Conservation (phyloP, 2,329 filamentous ascomycete species). For the Claviceps pazoutovae region DNA sequence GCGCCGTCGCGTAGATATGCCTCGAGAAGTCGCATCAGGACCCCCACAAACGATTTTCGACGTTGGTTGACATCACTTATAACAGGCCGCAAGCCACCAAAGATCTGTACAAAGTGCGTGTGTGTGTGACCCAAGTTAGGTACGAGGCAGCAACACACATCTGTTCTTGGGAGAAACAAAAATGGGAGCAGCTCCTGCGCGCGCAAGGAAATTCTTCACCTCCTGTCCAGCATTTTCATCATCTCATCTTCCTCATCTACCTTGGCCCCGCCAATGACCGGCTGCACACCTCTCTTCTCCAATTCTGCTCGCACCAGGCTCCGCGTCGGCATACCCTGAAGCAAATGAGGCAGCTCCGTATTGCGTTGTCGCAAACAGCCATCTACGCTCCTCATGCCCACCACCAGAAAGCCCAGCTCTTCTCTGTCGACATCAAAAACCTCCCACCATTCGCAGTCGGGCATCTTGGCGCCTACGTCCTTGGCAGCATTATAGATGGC, state of each 20-base stretch:
- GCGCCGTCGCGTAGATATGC: no score
- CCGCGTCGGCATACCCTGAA: constrained; percentile 41
- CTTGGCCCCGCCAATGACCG: constrained; percentile 16
- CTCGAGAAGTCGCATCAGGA: no score
- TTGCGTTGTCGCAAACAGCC: constrained; percentile 50
- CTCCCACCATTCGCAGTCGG: constrained; percentile 88
- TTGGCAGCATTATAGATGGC: constrained; percentile 82
- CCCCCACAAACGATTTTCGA: no score
- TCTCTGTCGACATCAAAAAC: constrained; percentile 93
- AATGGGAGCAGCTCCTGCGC: neutral
- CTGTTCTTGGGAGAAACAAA: neutral
- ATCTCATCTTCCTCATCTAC: constrained; percentile 29
- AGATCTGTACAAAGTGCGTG: no score
- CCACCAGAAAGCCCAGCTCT: constrained; percentile 83
- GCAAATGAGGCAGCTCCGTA: constrained; percentile 36
- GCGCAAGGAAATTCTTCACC: constrained; percentile 8
- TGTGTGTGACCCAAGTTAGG: no score
- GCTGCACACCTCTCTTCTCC: constrained; percentile 31
- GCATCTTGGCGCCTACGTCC: constrained; percentile 63
- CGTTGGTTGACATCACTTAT: no score
- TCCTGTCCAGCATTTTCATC: constrained; percentile 25
- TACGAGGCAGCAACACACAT: neutral
- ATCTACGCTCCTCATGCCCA: constrained; percentile 68
- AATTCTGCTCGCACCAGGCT: constrained; percentile 46
- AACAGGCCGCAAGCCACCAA: no score